Conservation (phyloP, 345 rosid species). For the Syzygium jambos region DNA sequence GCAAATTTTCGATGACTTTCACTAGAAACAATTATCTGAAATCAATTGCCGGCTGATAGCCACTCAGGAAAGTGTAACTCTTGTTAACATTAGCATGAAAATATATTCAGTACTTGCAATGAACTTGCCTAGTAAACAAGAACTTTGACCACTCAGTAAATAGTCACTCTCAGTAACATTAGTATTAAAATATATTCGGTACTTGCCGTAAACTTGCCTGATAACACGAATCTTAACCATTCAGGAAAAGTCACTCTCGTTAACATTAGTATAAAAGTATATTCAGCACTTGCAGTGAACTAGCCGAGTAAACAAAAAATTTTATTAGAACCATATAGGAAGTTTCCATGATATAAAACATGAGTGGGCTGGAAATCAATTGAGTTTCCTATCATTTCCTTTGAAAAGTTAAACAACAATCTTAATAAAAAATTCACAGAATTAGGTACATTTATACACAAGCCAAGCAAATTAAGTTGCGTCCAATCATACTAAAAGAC, state of each 20-base stretch:
- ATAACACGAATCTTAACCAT: neutral
- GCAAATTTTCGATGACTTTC: neutral
- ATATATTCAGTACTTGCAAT: neutral
- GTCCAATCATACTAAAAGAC: too few species aligned
- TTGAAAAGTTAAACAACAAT: neutral
- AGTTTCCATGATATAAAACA: neutral
- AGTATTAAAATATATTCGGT: neutral
- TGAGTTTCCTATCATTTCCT: neutral
- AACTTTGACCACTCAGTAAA: neutral
- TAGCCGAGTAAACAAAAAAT: accelerated
- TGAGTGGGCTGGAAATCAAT: neutral
- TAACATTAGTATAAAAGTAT: neutral
- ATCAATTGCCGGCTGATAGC: neutral
- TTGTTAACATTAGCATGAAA: neutral
- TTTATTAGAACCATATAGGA: neutral
- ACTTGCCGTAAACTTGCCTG: neutral
- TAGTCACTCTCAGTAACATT: neutral
- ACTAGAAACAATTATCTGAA: neutral
- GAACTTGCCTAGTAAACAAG: neutral
- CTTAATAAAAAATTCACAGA: neutral
- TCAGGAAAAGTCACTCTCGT: neutral
- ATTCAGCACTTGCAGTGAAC: neutral
- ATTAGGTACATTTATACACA: neutral
- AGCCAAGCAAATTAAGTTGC: too few species aligned
- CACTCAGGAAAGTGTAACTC: neutral